Evolutionary conservation across 2,329 filamentous ascomycete species (phyloP).

Genomic region (Tolypocladium paradoxum): DNA sequence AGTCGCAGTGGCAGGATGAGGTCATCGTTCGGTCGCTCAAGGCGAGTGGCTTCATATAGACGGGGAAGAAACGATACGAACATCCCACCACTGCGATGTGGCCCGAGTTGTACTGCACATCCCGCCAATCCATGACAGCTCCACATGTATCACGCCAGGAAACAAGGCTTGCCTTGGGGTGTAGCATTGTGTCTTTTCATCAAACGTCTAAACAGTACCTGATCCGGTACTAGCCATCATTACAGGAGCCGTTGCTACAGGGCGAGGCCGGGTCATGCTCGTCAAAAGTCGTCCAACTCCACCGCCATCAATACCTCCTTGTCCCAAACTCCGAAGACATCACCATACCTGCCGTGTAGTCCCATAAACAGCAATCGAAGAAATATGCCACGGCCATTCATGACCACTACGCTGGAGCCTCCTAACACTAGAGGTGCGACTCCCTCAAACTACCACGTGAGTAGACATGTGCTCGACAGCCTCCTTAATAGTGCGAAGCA

Average conservation of each 20-base stretch:
- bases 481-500: slow-evolving; percentile 50
- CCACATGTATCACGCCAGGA: background rate
- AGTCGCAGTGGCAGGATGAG: slow-evolving; percentile 25
- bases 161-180: background rate
- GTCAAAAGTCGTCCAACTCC: background rate
- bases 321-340: background rate
- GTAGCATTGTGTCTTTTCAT: background rate
- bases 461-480: slow-evolving; percentile 53
- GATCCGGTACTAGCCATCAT: background rate
- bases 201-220: background rate
- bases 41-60: slow-evolving; percentile 27
- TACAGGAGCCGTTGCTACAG: background rate
- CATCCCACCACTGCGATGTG: background rate
- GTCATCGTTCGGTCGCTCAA: slow-evolving; percentile 31
- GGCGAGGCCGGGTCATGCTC: background rate
- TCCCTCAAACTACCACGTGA: slow-evolving; percentile 42
- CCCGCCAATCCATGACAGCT: background rate
- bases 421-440: background rate
- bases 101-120: no score
- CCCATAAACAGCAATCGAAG: background rate
- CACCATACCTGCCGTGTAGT: background rate
- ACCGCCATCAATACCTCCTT: background rate
- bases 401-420: background rate
- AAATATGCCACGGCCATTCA: background rate
- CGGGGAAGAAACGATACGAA: background rate